Conservation (phyloP, 495 filamentous ascomycete species). For the Penicillium salamii region DNA sequence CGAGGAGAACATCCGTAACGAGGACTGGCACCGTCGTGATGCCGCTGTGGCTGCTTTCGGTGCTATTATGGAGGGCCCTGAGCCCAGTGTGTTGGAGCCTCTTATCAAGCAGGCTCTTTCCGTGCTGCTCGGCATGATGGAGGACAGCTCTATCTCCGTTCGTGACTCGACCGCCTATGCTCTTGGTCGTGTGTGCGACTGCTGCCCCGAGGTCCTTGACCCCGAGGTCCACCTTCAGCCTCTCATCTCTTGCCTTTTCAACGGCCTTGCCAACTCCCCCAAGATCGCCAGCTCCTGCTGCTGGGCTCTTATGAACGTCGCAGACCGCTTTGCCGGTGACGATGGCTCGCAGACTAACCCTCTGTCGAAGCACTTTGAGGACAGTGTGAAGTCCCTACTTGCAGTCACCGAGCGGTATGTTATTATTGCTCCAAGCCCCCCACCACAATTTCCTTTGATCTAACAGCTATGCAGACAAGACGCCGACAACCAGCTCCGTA, state of each 20-base stretch:
- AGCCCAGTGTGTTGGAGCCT: slow-evolving; percentile 81
- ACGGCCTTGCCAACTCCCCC: slow-evolving; percentile 81
- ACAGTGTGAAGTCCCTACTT: slow-evolving; percentile 82
- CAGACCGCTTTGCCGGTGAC: slow-evolving; percentile 88
- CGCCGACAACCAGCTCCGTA: slow-evolving; percentile 89
- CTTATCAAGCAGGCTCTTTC: slow-evolving; percentile 91
- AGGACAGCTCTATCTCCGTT: slow-evolving; percentile 81
- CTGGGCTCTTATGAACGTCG: slow-evolving; percentile 98
- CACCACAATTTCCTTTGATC: slow-evolving; percentile 1
- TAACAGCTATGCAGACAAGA: slow-evolving; percentile 50
- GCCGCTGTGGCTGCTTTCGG: slow-evolving; percentile 98
- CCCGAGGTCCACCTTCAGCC: slow-evolving; percentile 74
- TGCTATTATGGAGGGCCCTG: slow-evolving; percentile 97
- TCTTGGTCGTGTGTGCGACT: slow-evolving; percentile 91
- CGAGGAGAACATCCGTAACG: slow-evolving; percentile 81
- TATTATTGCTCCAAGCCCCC: slow-evolving; percentile 9
- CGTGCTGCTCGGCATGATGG: slow-evolving; percentile 94
- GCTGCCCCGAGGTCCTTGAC: slow-evolving; percentile 84
- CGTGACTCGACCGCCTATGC: slow-evolving; percentile 97
- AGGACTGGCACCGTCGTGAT: slow-evolving; percentile 91
- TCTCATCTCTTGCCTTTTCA: slow-evolving; percentile 84
- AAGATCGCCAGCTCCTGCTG: slow-evolving; percentile 99
- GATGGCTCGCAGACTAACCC: slow-evolving; percentile 73
- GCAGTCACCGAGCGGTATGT: slow-evolving; percentile 73
- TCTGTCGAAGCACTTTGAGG: slow-evolving; percentile 87